phyloP scores from a whole-genome alignment of 106 monocot genomes.

The Dendrobium catenatum region DNA sequence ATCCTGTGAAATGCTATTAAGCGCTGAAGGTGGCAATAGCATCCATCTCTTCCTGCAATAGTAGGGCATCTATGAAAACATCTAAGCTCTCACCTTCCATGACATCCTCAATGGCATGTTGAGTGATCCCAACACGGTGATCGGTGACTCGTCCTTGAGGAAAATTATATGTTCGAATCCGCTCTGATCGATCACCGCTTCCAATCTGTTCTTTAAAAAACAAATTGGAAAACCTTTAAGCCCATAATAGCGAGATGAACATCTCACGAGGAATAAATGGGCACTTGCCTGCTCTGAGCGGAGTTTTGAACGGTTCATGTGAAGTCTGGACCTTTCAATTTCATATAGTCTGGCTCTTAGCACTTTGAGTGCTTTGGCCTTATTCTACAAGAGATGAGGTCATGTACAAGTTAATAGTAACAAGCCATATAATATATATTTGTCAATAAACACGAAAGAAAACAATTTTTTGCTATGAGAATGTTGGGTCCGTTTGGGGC shows the following conservation, averaged over 20 bases:
- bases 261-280: not conserved
- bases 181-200: conserved; percentile 91
- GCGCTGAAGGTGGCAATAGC: conserved; percentile 67
- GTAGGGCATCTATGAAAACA: conserved; percentile 71
- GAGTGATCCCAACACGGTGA: conserved; percentile 83
- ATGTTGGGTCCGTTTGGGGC: too few relatives aligned
- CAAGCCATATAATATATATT: not conserved
- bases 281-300: conserved; percentile 68
- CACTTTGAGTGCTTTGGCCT: conserved; percentile 89
- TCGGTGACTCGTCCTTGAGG: conserved; percentile 94
- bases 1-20: not conserved
- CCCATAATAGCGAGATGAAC: not conserved
- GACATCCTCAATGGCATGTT: conserved; percentile 69
- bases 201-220: conserved; percentile 54
- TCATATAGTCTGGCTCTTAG: conserved; percentile 74
- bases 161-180: conserved; percentile 92
- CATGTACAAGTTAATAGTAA: not conserved
- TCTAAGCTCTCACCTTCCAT: conserved; percentile 84
- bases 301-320: conserved; percentile 68
- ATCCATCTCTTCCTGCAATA: conserved; percentile 79
- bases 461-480: too few relatives aligned
- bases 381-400: conserved; percentile 45
- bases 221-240: not conserved
- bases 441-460: not conserved
- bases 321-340: conserved; percentile 68